phyloP scores from a whole-genome alignment of 495 filamentous ascomycete genomes.

The Pyronema omphalodes region DNA sequence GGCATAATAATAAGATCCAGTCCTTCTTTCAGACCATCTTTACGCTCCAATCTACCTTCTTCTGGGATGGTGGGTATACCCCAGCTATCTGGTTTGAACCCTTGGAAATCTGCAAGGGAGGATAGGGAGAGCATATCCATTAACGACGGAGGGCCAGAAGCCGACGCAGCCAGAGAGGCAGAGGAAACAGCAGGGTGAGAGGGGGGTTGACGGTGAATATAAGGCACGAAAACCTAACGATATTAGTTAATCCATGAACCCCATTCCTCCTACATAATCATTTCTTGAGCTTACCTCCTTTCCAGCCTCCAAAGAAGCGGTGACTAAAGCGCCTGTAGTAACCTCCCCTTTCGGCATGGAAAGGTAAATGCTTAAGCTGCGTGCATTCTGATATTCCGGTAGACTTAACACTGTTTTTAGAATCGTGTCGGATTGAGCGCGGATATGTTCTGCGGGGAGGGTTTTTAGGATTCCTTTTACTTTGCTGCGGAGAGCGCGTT shows the following conservation, averaged over 20 bases:
- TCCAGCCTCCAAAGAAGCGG: slow-evolving; percentile 53
- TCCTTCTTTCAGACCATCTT: slow-evolving; percentile 49
- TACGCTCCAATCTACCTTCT: slow-evolving; percentile 40
- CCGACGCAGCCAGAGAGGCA: slow-evolving; percentile 15
- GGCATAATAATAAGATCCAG: slow-evolving; percentile 83
- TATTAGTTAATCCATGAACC: slow-evolving; percentile 1
- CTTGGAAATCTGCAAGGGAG: slow-evolving; percentile 55
- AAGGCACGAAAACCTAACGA: slow-evolving; percentile 82
- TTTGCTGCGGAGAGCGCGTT: slow-evolving; percentile 15
- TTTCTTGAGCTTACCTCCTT: neutral
- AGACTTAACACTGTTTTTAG: slow-evolving; percentile 14
- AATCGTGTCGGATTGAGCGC: slow-evolving; percentile 17
- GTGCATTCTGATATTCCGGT: slow-evolving; percentile 17
- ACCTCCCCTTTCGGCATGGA: slow-evolving; percentile 82
- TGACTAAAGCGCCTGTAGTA: slow-evolving; percentile 59
- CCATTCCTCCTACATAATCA: neutral
- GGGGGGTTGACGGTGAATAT: slow-evolving; percentile 46
- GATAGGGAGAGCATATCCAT: slow-evolving; percentile 88
- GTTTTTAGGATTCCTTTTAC: slow-evolving; percentile 14
- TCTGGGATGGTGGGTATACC: slow-evolving; percentile 67
- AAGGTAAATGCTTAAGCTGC: slow-evolving; percentile 63
- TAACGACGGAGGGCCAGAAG: slow-evolving; percentile 34
- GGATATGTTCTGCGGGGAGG: slow-evolving; percentile 7
- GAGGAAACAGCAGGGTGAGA: slow-evolving; percentile 16
- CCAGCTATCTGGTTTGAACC: slow-evolving; percentile 62